Conservation (phyloP, 805 yeast species). For the Teunomyces lycoperdinae region DNA sequence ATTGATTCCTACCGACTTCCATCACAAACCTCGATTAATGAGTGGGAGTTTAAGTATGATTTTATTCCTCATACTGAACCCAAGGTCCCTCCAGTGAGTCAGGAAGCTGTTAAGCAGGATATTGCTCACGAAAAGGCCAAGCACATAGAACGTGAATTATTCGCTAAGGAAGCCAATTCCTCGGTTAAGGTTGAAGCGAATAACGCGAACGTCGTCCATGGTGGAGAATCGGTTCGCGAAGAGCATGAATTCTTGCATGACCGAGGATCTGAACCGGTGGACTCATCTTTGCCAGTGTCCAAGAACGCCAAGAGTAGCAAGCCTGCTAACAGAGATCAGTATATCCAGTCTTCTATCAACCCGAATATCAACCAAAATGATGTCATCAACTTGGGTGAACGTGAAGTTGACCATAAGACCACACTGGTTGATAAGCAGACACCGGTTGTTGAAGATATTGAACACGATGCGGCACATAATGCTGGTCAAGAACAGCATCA, state of each 20-base stretch:
- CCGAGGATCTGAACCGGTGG: conserved; percentile 36
- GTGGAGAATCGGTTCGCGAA: conserved; percentile 37
- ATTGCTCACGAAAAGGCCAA: conserved; percentile 41
- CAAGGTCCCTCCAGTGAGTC: conserved; percentile 44
- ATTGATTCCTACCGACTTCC: conserved; percentile 58
- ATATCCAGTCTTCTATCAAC: conserved; percentile 40
- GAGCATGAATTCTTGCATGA: conserved; percentile 41
- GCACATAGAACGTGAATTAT: conserved; percentile 36
- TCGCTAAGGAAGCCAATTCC: conserved; percentile 29
- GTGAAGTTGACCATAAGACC: conserved; percentile 34
- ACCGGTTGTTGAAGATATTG: conserved; percentile 36
- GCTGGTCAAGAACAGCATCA: conserved; percentile 1
- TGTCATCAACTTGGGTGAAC: conserved; percentile 35
- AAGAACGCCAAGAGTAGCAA: conserved; percentile 16
- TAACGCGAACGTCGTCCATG: conserved; percentile 39
- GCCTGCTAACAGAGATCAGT: conserved; percentile 38
- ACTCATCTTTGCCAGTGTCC: conserved; percentile 13
- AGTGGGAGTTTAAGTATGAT: conserved; percentile 51
- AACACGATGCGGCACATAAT: conserved; percentile 27
- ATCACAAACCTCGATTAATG: conserved; percentile 41
- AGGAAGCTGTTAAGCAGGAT: conserved; percentile 50
- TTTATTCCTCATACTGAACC: conserved; percentile 42
- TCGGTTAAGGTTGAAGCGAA: conserved; percentile 46
- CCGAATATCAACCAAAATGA: conserved; percentile 38
- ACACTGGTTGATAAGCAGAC: conserved; percentile 27